phyloP scores from a whole-genome alignment of 768 basidiomycete species.

The Boletus rubroflammeus region DNA sequence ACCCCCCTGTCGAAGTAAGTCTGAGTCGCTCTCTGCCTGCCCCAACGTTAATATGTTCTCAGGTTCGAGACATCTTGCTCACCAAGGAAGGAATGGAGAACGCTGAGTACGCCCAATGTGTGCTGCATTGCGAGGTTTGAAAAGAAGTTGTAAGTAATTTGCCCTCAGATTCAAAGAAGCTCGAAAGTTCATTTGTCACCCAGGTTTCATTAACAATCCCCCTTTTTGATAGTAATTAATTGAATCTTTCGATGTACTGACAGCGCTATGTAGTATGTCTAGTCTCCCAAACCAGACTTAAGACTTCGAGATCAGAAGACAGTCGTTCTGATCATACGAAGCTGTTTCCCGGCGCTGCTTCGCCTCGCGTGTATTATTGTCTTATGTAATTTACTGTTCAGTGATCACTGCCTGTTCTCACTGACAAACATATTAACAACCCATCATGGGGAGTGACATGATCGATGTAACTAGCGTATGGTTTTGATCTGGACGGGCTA shows the following conservation, averaged over 20 bases:
- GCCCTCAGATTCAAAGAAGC: neutral
- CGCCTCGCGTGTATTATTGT: neutral
- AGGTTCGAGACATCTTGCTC: conserved; percentile 78
- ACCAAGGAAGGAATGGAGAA: conserved; percentile 61
- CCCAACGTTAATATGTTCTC: neutral
- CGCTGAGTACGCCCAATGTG: conserved; percentile 53
- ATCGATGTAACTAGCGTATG: neutral
- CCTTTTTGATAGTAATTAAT: neutral
- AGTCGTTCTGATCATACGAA: too few relatives aligned
- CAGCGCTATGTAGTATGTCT: too few relatives aligned
- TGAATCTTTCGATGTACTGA: neutral
- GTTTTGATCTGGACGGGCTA: neutral
- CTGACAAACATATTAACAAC: neutral
- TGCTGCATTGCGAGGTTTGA: conserved; percentile 49
- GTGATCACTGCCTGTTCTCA: neutral
- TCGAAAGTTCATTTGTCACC: neutral
- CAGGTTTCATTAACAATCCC: neutral
- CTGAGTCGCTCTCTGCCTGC: too few relatives aligned
- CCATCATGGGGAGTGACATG: too few relatives aligned
- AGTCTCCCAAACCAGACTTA: too few relatives aligned
- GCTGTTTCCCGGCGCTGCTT: neutral
- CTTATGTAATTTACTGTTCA: neutral
- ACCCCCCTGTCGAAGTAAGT: conserved; percentile 75
- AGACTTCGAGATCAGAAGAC: too few relatives aligned
- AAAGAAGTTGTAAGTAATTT: neutral